Conservation (phyloP, 768 basidiomycete genomes). For the Nevesoporus exiguus region DNA sequence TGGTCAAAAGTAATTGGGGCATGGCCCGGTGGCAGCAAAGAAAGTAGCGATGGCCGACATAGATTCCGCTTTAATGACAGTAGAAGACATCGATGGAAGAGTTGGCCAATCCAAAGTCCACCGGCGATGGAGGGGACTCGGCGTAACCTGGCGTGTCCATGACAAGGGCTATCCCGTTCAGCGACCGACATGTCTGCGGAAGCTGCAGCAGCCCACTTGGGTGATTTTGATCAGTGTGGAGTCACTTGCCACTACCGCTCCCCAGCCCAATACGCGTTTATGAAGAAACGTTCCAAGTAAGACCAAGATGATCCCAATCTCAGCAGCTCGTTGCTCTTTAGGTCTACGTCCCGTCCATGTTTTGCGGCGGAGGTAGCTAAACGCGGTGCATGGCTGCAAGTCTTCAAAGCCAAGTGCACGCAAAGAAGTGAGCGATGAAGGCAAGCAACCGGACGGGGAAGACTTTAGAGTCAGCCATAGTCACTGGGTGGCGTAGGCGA, state of each 20-base stretch:
- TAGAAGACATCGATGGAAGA: neutral
- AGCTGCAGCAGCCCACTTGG: neutral
- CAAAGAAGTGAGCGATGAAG: too few species aligned
- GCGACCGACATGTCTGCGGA: neutral
- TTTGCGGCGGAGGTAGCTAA: neutral
- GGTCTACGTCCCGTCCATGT: neutral
- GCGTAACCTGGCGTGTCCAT: neutral
- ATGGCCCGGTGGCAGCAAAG: neutral
- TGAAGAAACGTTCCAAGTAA: neutral
- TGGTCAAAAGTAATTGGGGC: neutral
- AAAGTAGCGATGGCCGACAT: neutral
- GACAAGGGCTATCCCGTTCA: neutral
- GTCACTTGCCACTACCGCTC: too few species aligned
- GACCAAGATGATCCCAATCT: slow-evolving; percentile 8
- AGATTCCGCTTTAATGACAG: neutral
- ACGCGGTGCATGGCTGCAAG: neutral
- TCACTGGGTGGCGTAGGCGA: neutral
- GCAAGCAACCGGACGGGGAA: too few species aligned
- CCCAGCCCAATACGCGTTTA: slow-evolving; percentile 9
- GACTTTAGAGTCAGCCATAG: neutral
- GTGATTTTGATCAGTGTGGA: neutral
- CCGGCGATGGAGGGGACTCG: neutral
- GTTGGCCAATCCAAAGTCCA: neutral
- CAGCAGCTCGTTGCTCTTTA: neutral
- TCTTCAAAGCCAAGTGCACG: neutral